These are phyloP conservation scores for Aeminium ludgeri DNA, from an alignment of 495 filamentous ascomycete genomes.

Conservation along the genomic window DNA sequence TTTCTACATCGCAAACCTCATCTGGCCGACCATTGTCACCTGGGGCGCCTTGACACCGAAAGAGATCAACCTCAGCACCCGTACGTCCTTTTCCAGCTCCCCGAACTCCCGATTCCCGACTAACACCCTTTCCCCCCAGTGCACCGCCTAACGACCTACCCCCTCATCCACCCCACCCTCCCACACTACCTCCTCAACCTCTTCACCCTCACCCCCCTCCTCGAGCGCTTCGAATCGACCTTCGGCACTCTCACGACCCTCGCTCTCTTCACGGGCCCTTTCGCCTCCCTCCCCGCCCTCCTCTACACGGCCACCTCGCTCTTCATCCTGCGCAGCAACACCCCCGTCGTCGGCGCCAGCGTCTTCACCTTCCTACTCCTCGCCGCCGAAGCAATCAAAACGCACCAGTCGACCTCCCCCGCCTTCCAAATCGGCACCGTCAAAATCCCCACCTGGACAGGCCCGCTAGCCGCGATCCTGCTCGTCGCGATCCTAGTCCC, in stretches of 20 bases:
- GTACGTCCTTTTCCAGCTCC: constrained; percentile 35
- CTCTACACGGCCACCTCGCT: constrained; percentile 23
- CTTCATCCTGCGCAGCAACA: constrained; percentile 30
- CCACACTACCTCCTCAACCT: constrained; percentile 68
- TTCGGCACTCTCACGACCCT: constrained; percentile 76
- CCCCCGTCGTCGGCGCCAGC: constrained; percentile 63
- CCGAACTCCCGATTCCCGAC: not conserved
- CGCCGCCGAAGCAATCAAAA: constrained; percentile 67
- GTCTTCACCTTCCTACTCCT: constrained; percentile 85
- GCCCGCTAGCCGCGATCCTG: constrained; percentile 58
- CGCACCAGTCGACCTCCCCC: constrained; percentile 54
- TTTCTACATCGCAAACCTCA: constrained; percentile 48
- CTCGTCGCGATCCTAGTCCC: constrained; percentile 59
- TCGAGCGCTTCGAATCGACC: constrained; percentile 89
- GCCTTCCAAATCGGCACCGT: constrained; percentile 40
- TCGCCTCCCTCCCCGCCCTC: constrained; percentile 23
- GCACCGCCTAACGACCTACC: constrained; percentile 85
- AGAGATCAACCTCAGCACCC: constrained; percentile 50
- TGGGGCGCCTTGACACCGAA: constrained; percentile 69
- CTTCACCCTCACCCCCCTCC: constrained; percentile 59
- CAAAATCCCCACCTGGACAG: constrained; percentile 81
- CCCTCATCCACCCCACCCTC: constrained; percentile 66
- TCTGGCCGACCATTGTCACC: constrained; percentile 43
- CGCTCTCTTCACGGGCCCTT: constrained; percentile 64
- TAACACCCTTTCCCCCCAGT: constrained; percentile 33